Evolutionary conservation across 2,329 filamentous ascomycete genomes (phyloP).

Genomic region (Cordyceps fumosorosea): DNA sequence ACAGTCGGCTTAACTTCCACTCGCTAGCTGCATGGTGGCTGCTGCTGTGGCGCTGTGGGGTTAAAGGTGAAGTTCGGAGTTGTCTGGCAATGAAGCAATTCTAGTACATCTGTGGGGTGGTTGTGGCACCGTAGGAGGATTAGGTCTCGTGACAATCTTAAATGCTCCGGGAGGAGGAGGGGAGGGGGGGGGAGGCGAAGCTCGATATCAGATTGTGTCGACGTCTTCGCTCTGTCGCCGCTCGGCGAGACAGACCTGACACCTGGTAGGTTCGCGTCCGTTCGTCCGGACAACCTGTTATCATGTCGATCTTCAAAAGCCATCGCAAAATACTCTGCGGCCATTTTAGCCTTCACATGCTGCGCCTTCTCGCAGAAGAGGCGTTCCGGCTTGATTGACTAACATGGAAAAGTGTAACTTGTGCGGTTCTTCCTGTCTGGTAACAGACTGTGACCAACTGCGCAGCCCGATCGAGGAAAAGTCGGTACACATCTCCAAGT

Average conservation of each 20-base stretch:
- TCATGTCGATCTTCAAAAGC: neutral
- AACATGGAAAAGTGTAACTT: neutral
- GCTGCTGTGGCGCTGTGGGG: conserved; percentile 6
- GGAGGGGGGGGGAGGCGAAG: too few relatives aligned
- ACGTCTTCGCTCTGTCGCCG: too few relatives aligned
- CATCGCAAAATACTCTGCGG: neutral
- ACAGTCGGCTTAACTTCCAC: neutral
- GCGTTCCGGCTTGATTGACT: neutral
- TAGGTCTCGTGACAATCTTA: neutral
- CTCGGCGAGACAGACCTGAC: neutral
- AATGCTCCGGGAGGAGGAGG: neutral
- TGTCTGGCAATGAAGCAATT: neutral
- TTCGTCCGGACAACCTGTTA: neutral
- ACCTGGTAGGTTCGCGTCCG: neutral
- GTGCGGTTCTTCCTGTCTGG: neutral
- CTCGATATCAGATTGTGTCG: neutral
- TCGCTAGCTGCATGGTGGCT: neutral
- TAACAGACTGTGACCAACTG: neutral
- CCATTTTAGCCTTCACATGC: neutral
- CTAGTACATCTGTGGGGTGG: neutral
- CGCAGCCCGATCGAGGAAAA: neutral
- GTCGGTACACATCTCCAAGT: too few relatives aligned
- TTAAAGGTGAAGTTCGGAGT: neutral
- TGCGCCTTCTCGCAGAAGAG: neutral
- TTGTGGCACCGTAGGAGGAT: neutral